A percentile compares a stretch with the other conserved stretches of the same genome.
Evolutionary conservation across 768 basidiomycete species (phyloP).

Genomic region (Punctularia strigosozonata): DNA sequence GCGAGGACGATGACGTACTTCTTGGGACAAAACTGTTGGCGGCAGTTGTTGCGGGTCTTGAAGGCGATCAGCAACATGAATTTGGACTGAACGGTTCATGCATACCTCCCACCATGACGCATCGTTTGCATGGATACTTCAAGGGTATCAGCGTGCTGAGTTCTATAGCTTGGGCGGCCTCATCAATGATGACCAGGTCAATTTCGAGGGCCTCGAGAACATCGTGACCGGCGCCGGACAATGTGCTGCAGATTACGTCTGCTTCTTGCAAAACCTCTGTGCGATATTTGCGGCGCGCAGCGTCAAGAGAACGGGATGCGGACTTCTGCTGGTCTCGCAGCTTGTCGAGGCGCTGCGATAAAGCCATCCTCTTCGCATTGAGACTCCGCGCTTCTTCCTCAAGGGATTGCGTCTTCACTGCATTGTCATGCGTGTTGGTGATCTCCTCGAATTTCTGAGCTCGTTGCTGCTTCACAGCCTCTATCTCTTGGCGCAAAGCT

Average conservation of each 20-base stretch:
- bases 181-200: conserved; percentile 94
- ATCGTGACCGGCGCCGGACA: conserved; percentile 91
- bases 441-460: conserved; percentile 55
- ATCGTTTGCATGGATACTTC: conserved; percentile 72
- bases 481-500: conserved; percentile 52
- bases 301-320: conserved; percentile 71
- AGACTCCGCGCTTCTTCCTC: conserved; percentile 62
- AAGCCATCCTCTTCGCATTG: conserved; percentile 45
- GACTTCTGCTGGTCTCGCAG: conserved; percentile 78
- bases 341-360: conserved; percentile 63
- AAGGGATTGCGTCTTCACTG: conserved; percentile 38
- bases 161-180: conserved; percentile 95
- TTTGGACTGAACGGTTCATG: neutral
- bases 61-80: neutral
- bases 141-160: conserved; percentile 91
- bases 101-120: conserved; percentile 87
- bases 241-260: conserved; percentile 87
- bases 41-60: conserved; percentile 89
- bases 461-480: conserved; percentile 48
- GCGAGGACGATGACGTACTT: conserved; percentile 27
- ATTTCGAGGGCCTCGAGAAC: conserved; percentile 74
- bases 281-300: conserved; percentile 61
- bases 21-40: conserved; percentile 70
- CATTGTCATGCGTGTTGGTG: conserved; percentile 41
- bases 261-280: conserved; percentile 74